Evolutionary conservation across 805 yeast species (phyloP).

Genomic region (Wickerhamiella occidentalis): DNA sequence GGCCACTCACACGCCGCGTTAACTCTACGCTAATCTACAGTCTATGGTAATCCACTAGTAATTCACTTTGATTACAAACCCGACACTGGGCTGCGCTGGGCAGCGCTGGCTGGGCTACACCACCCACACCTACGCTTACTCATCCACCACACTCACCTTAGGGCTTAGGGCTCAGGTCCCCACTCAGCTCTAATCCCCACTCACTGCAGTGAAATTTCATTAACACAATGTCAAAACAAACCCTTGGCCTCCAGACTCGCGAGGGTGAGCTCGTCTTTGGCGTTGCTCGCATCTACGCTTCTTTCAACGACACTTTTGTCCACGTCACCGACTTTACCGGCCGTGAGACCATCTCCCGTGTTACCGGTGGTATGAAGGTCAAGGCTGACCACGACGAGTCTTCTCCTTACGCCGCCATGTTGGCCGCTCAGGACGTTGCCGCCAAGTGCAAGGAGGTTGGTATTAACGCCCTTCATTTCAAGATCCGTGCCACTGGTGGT

Average conservation of each 20-base stretch:
- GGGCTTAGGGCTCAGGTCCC: slow-evolving; percentile 15
- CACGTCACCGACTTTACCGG: slow-evolving; percentile 99
- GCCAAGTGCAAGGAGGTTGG: slow-evolving; percentile 99
- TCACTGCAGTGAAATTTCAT: slow-evolving; percentile 4
- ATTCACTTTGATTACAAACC: too few species aligned
- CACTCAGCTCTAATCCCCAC: slow-evolving; percentile 9
- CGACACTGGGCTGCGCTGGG: too few species aligned
- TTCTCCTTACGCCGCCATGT: slow-evolving; percentile 99
- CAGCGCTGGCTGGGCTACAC: too few species aligned
- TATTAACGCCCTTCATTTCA: slow-evolving; percentile 98
- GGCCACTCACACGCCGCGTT: too few species aligned
- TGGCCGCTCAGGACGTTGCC: slow-evolving; percentile 99
- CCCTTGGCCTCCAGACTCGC: slow-evolving; percentile 77
- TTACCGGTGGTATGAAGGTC: slow-evolving; percentile 99
- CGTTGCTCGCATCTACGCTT: slow-evolving; percentile 99
- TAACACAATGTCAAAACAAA: slow-evolving; percentile 28
- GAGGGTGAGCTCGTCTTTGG: slow-evolving; percentile 99
- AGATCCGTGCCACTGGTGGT: slow-evolving; percentile 99
- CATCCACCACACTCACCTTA: background rate
- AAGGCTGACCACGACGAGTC: slow-evolving; percentile 99
- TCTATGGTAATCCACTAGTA: too few species aligned
- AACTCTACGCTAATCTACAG: too few species aligned
- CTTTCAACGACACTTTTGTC: slow-evolving; percentile 99
- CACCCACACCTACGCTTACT: background rate
- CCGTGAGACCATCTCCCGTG: slow-evolving; percentile 99